A percentile compares a stretch with the other conserved stretches of the same genome.
Conservation (phyloP, 495 filamentous ascomycete genomes). For the Oidiodendron maius region DNA sequence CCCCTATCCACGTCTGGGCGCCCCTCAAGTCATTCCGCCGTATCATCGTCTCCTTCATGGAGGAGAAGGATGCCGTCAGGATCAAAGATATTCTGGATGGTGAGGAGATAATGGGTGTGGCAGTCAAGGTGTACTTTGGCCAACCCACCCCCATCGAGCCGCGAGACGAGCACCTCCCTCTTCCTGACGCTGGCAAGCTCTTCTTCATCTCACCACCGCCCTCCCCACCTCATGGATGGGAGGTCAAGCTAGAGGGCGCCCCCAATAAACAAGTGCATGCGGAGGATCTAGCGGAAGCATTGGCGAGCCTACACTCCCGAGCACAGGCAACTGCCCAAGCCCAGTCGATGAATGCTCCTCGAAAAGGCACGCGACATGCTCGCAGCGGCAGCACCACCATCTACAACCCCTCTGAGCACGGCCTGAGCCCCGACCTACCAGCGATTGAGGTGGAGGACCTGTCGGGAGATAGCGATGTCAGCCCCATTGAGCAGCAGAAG, state of each 20-base stretch:
- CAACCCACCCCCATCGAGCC: slow-evolving; percentile 54
- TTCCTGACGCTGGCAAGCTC: slow-evolving; percentile 81
- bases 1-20: slow-evolving; percentile 78
- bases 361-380: slow-evolving; percentile 19
- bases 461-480: slow-evolving; percentile 50
- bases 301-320: slow-evolving; percentile 57
- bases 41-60: slow-evolving; percentile 83
- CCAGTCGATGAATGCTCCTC: slow-evolving; percentile 15
- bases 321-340: slow-evolving; percentile 19
- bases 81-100: slow-evolving; percentile 69
- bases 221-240: slow-evolving; percentile 88
- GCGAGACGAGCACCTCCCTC: slow-evolving; percentile 64
- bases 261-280: slow-evolving; percentile 94
- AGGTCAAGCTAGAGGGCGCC: slow-evolving; percentile 79
- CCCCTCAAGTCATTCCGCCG: slow-evolving; percentile 89
- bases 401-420: slow-evolving; percentile 70
- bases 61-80: slow-evolving; percentile 62
- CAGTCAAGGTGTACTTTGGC: slow-evolving; percentile 84
- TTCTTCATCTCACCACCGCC: slow-evolving; percentile 98
- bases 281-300: slow-evolving; percentile 75
- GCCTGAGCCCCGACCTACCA: slow-evolving; percentile 70
- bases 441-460: slow-evolving; percentile 90
- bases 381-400: slow-evolving; percentile 61
- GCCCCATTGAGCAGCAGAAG: slow-evolving; percentile 39
- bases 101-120: slow-evolving; percentile 60